phyloP scores from a whole-genome alignment of 805 yeast genomes.

The Yamadazyma tumulicola region DNA sequence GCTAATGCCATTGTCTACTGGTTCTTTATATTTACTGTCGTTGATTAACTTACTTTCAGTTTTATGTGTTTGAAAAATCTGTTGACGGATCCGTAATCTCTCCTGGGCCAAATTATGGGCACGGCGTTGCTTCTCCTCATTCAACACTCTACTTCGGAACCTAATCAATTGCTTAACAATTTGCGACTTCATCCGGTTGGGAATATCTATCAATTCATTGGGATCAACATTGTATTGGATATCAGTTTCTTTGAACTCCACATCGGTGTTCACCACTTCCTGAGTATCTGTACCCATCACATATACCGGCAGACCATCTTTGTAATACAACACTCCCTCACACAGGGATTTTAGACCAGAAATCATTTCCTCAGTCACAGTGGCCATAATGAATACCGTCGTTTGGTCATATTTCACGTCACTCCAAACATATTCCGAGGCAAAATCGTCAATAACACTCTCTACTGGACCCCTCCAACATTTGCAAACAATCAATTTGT shows the following conservation, averaged over 20 bases:
- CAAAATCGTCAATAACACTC: slow-evolving; percentile 20
- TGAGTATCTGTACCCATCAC: slow-evolving; percentile 3
- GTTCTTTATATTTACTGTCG: slow-evolving; percentile 4
- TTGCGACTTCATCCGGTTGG: slow-evolving; percentile 48
- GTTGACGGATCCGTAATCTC: slow-evolving; percentile 44
- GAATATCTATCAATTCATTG: slow-evolving; percentile 56
- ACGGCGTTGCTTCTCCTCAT: slow-evolving; percentile 49
- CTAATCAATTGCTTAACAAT: slow-evolving; percentile 51
- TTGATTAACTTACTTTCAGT: slow-evolving; percentile 15
- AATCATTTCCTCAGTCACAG: background rate
- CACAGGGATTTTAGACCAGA: background rate
- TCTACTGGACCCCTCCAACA: slow-evolving; percentile 29
- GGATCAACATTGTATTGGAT: slow-evolving; percentile 49
- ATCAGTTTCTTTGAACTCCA: background rate
- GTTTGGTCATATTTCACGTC: slow-evolving; percentile 4
- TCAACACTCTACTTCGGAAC: slow-evolving; percentile 53
- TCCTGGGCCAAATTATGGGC: slow-evolving; percentile 47
- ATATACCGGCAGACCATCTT: background rate
- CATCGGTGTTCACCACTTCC: background rate
- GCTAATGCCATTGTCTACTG: slow-evolving; percentile 17
- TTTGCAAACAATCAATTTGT: slow-evolving; percentile 29
- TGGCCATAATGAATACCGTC: slow-evolving; percentile 4
- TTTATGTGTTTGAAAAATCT: slow-evolving; percentile 22
- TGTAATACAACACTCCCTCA: background rate
- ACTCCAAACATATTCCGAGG: slow-evolving; percentile 5